These are phyloP conservation scores for Ophiostoma sp. DNA, from an alignment of 2,329 filamentous ascomycete genomes.

Conservation along the genomic window DNA sequence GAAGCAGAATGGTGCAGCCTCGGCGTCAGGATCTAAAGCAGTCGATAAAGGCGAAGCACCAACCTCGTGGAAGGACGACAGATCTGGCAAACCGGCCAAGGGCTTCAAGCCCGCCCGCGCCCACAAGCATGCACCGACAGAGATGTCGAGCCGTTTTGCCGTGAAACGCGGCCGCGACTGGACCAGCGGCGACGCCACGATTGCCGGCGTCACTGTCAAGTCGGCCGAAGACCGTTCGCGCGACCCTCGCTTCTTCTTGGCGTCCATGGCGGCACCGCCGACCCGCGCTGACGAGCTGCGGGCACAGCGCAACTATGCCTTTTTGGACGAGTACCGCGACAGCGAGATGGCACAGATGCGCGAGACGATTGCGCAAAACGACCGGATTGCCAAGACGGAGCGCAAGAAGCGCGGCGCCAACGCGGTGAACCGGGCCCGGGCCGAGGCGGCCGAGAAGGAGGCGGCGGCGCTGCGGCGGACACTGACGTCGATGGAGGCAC, in stretches of 20 bases:
- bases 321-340: conserved; percentile 82
- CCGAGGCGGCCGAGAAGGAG: conserved; percentile 37
- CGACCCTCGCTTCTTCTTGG: conserved; percentile 85
- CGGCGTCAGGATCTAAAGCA: background rate
- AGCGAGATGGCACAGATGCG: conserved; percentile 78
- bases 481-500: conserved; percentile 76
- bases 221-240: conserved; percentile 49
- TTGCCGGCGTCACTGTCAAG: conserved; percentile 53
- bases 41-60: background rate
- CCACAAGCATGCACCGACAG: conserved; percentile 86
- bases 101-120: conserved; percentile 38
- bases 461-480: conserved; percentile 71
- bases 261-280: conserved; percentile 49
- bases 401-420: conserved; percentile 38
- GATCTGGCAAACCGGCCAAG: conserved; percentile 33
- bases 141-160: conserved; percentile 77
- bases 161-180: conserved; percentile 75
- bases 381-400: conserved; percentile 39
- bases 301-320: conserved; percentile 74
- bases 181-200: conserved; percentile 28
- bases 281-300: conserved; percentile 53
- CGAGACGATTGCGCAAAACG: conserved; percentile 63
- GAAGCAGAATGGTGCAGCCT: background rate
- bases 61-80: conserved; percentile 37
- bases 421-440: conserved; percentile 13